Evolutionary conservation across 2,329 filamentous ascomycete species (phyloP), one percentile per base, ranked within the genome.

Genomic region (Pseudodiploospora longispora): DNA sequence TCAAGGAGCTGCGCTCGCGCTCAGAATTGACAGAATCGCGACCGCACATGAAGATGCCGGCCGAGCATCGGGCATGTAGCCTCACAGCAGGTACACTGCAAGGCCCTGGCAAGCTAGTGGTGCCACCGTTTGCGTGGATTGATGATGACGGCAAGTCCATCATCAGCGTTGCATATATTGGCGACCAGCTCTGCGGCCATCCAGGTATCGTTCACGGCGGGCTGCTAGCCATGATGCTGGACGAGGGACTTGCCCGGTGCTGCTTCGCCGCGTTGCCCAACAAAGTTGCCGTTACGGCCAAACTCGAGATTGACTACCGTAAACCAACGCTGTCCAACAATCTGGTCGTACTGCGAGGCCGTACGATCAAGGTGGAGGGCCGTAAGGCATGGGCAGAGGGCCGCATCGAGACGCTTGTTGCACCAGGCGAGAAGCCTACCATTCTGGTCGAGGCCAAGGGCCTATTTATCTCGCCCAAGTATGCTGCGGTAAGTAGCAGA

Each of bases 371-470:
- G 68, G 85, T 91, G 1, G 89, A 97, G 60, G 91, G 93, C 1
- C 76, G 93, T 50, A 97, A 97, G 70, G 91, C 89, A 9, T 96
- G 88, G 88, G 88, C 96, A 1, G 83, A 86, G 66, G 93, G 88
- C 1, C 78, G 80, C 54, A 82, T 97, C 55, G 89, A 95, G 74
- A 83, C 87, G 44, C 66, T 97, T 48, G 77, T 78, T 6, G 47
- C 73, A 70, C 69, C 53, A 31, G 78, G 79, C 6, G 75, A 82
- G 63, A 70, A 74, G 54, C 81, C 82, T 1, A 66, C 74, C 10
- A 74, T 90, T 39, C 63, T 96, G 47, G 88, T 85, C 6, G 87
- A 94, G 66, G 91, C 87, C 0, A 84, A 85, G 59, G 89, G 84
- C 3, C 66, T 98, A 53, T 97, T 95, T 61, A 77, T 97, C 56